Base-by-base conservation (phyloP, 345 rosid species). In the Carallia pectinifolia region DNA sequence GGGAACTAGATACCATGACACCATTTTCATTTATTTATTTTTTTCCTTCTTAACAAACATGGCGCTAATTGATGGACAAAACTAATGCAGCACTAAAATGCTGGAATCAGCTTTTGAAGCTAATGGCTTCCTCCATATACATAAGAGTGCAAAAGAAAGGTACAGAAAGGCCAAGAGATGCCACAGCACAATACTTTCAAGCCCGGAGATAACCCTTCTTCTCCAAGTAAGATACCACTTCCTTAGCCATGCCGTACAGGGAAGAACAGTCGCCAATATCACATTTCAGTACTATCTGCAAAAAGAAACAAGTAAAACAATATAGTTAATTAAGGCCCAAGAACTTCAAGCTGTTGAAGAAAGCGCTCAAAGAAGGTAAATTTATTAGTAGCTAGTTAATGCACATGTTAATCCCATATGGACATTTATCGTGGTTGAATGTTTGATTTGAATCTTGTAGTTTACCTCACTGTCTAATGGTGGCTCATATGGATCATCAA, bases 401-500 rank as follows among this genome's bases (percentile, higher is more conserved):
- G 1, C 50, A 10, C 3, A 3, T 12, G 50, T 44, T 40, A 44
- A 44, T 44, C 50, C 50, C 50, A 44, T 0, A 0, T 10, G 4
- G 4, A 33, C 17, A 10, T 44, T 44, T 44, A 44, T 44, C 1
- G 6, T 23, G 60, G 13, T 13, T 9, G 58, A 4, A 56, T 19
- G 19, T 38, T 67, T 53, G 16, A 15, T 56, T 39, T 27, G 53
- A 29, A 33, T 55, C 4, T 0, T 10, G 29, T 31, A 39, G 33
- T 52, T 54, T 74, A 75, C 78, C 78, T 75, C 78, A 30, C 70
- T 44, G 52, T 64, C 44, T 23, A 40, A 5, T 44, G 80, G 76
- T 27, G 69, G 65, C 52, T 76, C 76, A 56, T 76, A 76, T 29
- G 76, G 80, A 62, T 71, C 76, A 76, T 71, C 80, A 47, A 76